Evolutionary conservation across 192 early-diverging fungal genomes (phyloP).

Genomic region (Coemansia sp.): DNA sequence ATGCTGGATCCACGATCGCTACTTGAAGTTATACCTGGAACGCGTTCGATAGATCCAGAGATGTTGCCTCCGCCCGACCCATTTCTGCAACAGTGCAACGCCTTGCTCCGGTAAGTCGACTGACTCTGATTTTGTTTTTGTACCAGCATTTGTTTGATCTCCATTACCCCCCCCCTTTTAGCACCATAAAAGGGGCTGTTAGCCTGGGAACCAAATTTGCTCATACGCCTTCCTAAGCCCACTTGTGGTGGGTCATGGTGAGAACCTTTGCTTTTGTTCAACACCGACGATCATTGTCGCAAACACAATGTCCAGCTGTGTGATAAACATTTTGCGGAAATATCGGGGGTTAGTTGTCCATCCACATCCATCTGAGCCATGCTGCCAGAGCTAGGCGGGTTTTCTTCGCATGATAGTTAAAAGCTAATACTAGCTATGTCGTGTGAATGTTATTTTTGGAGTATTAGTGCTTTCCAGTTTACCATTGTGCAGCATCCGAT

Average conservation of each 20-base stretch:
- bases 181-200: not conserved
- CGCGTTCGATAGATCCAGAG: conserved; percentile 15
- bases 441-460: not conserved
- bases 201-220: not conserved
- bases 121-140: conserved; percentile 2
- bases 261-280: not conserved
- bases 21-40: conserved; percentile 33
- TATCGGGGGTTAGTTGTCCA: not conserved
- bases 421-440: conserved; percentile 6
- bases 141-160: not conserved
- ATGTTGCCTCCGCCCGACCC: conserved; percentile 35
- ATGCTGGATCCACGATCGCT: conserved; percentile 3
- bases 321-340: not conserved
- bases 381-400: not conserved
- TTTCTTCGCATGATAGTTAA: not conserved
- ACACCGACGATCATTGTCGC: not conserved
- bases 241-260: not conserved
- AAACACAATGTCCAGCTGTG: not conserved
- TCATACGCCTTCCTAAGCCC: not conserved
- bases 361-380: not conserved
- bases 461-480: conserved; percentile 60
- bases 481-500: conserved; percentile 73
- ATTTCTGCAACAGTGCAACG: conserved; percentile 29
- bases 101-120: conserved; percentile 40
- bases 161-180: not conserved